Conservation (phyloP, 768 basidiomycete species). For the Trametes maxima region DNA sequence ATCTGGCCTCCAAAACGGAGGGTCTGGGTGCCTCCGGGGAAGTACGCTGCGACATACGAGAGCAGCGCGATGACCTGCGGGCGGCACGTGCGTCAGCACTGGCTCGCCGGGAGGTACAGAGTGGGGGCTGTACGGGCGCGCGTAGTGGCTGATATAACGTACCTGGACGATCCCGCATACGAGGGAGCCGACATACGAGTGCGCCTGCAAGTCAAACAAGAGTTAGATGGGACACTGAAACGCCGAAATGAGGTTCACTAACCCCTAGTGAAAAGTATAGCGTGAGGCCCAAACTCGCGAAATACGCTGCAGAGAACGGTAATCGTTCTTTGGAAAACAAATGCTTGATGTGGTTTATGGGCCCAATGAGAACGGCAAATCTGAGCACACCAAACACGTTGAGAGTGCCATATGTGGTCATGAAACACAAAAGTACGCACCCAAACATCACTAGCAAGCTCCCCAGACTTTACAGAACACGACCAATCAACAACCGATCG, state of each 20-base stretch:
- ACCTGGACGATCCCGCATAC: conserved; percentile 81
- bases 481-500: background rate
- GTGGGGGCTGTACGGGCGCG: too few species aligned
- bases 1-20: conserved; percentile 78
- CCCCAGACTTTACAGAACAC: conserved; percentile 58
- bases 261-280: conserved; percentile 92
- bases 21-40: conserved; percentile 87
- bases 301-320: conserved; percentile 83
- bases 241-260: conserved; percentile 33
- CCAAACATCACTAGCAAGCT: conserved; percentile 96
- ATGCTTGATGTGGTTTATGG: conserved; percentile 91
- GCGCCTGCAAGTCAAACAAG: conserved; percentile 48
- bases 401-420: background rate
- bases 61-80: conserved; percentile 77
- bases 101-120: background rate
- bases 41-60: conserved; percentile 91
- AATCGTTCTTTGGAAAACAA: conserved; percentile 79
- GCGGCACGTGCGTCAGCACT: background rate
- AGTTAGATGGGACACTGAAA: background rate
- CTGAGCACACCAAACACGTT: conserved; percentile 37
- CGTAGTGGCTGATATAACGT: conserved; percentile 19
- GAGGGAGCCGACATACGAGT: conserved; percentile 86
- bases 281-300: conserved; percentile 81
- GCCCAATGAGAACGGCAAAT: conserved; percentile 86
- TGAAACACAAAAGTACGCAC: conserved; percentile 43